Evolutionary conservation across 805 yeast genomes (phyloP).

Genomic region (Nakazawaea molendinolei): DNA sequence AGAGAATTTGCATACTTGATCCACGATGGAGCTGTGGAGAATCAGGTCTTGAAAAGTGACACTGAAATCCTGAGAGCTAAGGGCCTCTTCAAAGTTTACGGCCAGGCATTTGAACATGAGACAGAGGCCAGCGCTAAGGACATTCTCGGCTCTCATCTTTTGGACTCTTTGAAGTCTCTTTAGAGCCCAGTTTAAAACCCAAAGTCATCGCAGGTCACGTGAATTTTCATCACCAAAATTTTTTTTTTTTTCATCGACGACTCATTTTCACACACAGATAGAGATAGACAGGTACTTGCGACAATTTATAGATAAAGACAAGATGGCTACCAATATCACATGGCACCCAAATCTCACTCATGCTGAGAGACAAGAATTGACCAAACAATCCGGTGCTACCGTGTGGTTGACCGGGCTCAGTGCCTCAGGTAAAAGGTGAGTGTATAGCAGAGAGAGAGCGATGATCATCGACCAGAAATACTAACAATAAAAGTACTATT

Average conservation of each 20-base stretch:
- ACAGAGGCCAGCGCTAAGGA: conserved; percentile 11
- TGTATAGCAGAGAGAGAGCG: too few species aligned
- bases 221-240: conserved; percentile 4
- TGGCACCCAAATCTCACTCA: conserved; percentile 92
- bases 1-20: conserved; percentile 26
- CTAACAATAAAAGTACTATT: conserved; percentile 48
- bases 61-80: conserved; percentile 17
- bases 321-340: conserved; percentile 91
- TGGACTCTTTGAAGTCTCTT: conserved; percentile 1
- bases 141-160: conserved; percentile 9
- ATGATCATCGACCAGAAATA: too few species aligned
- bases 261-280: neutral
- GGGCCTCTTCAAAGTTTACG: conserved; percentile 23
- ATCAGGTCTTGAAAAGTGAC: conserved; percentile 18
- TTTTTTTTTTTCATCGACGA: conserved; percentile 12
- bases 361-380: conserved; percentile 64
- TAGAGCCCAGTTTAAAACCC: neutral
- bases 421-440: conserved; percentile 76
- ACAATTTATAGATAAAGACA: conserved; percentile 7
- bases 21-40: conserved; percentile 22
- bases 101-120: conserved; percentile 19
- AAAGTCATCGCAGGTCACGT: conserved; percentile 7
- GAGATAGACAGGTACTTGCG: too few species aligned
- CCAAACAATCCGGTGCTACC: conserved; percentile 83
- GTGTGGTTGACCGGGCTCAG: conserved; percentile 94